Evolutionary conservation across 2,329 filamentous ascomycete species (phyloP).

Genomic region (Madurella mycetomatis): DNA sequence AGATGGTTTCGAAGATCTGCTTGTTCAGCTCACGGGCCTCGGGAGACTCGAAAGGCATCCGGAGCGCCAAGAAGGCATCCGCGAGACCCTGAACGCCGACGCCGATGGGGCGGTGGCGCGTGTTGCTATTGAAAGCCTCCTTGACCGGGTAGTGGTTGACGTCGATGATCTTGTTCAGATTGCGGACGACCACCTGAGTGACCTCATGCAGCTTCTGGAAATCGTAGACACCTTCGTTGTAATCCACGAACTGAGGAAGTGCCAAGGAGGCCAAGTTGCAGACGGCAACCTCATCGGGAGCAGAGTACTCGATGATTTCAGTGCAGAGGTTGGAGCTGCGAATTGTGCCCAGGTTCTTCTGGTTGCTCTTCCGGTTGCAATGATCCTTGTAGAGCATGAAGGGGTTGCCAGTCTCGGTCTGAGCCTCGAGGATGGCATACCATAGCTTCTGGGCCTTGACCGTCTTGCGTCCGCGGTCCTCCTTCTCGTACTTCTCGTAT

Average conservation of each 20-base stretch:
- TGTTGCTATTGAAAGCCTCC: conserved; percentile 93
- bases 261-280: conserved; percentile 96
- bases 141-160: conserved; percentile 97
- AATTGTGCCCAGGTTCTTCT: conserved; percentile 98
- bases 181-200: conserved; percentile 83
- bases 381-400: conserved; percentile 99
- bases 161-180: conserved; percentile 97
- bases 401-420: conserved; percentile 97
- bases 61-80: conserved; percentile 94
- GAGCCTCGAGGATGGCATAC: conserved; percentile 96
- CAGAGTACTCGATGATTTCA: conserved; percentile 96
- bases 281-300: conserved; percentile 95
- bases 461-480: conserved; percentile 82
- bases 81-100: conserved; percentile 97
- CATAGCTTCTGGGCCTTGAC: conserved; percentile 98
- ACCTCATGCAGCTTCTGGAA: conserved; percentile 97
- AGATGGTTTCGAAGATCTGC: conserved; percentile 99
- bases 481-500: conserved; percentile 87
- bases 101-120: conserved; percentile 92
- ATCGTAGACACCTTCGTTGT: conserved; percentile 79
- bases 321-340: conserved; percentile 98
- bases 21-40: conserved; percentile 93
- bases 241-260: conserved; percentile 86
- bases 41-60: conserved; percentile 93
- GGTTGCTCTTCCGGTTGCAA: conserved; percentile 99